Evolutionary conservation across 306 rosid genomes (phyloP).

Genomic region (Cyamopsis tetragonoloba): DNA sequence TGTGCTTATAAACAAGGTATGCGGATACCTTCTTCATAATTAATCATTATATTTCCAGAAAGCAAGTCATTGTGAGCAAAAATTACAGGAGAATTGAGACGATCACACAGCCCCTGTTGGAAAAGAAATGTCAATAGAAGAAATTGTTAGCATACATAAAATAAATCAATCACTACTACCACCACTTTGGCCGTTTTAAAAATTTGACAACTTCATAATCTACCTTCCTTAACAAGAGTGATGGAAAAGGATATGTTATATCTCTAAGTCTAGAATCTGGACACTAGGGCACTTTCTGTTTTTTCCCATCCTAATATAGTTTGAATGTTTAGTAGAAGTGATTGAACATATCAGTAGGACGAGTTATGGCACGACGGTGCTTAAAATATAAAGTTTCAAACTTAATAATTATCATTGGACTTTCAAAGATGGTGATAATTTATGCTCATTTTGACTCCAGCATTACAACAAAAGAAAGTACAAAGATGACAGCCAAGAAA

Average conservation of each 20-base stretch:
- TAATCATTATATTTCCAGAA: conserved; percentile 89
- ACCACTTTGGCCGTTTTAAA: not conserved
- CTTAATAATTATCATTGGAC: conserved; percentile 2
- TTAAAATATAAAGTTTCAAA: not conserved
- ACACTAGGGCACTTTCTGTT: not conserved
- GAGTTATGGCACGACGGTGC: not conserved
- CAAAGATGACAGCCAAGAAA: conserved; percentile 10
- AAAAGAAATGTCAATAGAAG: conserved; percentile 33
- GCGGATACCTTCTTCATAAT: conserved; percentile 75
- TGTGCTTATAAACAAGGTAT: conserved; percentile 4
- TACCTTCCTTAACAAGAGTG: not conserved
- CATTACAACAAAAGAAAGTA: not conserved
- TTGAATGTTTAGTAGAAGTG: conserved; percentile 4
- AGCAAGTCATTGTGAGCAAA: conserved; percentile 92
- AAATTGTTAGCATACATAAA: conserved; percentile 7
- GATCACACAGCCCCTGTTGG: conserved; percentile 70
- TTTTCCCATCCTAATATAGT: not conserved
- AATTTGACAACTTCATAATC: not conserved
- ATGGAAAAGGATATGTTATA: conserved; percentile 4
- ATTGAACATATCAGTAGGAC: not conserved
- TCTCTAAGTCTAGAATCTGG: not conserved
- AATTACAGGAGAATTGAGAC: conserved; percentile 67
- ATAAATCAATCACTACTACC: conserved; percentile 10
- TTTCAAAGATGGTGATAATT: not conserved
- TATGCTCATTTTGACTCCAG: conserved; percentile 5